These are phyloP conservation scores for Candida xyloterini DNA, from an alignment of 805 yeast species.

Conservation along the genomic window DNA sequence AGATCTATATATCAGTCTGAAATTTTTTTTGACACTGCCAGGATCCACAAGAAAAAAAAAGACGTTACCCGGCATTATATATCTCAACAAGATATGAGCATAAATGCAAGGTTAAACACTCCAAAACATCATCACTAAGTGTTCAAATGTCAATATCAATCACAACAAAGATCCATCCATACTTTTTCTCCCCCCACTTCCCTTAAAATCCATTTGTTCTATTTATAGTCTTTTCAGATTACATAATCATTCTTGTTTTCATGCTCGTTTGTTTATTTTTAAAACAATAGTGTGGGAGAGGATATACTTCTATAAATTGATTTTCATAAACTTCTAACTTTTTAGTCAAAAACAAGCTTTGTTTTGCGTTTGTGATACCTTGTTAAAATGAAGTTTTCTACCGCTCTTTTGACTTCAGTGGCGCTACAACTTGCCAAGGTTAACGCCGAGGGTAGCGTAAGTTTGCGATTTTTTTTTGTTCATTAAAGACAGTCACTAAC, in stretches of 20 bases:
- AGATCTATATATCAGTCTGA: neutral
- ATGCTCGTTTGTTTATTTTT: conserved; percentile 6
- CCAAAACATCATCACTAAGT: too few relatives aligned
- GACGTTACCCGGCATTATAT: conserved; percentile 2
- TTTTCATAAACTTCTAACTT: conserved; percentile 5
- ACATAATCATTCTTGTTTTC: neutral
- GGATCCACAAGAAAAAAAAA: neutral
- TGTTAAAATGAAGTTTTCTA: conserved; percentile 27
- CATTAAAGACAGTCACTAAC: conserved; percentile 2
- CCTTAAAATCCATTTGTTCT: neutral
- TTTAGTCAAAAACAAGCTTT: conserved; percentile 2
- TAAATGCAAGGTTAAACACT: too few relatives aligned
- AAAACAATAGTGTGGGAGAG: conserved; percentile 1
- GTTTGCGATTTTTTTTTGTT: neutral
- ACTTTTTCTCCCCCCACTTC: too few relatives aligned
- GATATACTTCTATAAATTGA: conserved; percentile 1
- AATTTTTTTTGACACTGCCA: conserved; percentile 10
- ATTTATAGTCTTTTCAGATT: conserved; percentile 5
- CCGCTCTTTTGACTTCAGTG: conserved; percentile 23
- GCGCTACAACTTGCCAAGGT: conserved; percentile 20
- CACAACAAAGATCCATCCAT: too few relatives aligned
- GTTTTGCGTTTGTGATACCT: conserved; percentile 5
- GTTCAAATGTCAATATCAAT: too few relatives aligned
- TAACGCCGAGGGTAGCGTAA: conserved; percentile 25
- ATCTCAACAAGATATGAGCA: neutral